phyloP scores from a whole-genome alignment of 192 early-diverging fungal genomes.

The Chytriomyces confervae region DNA sequence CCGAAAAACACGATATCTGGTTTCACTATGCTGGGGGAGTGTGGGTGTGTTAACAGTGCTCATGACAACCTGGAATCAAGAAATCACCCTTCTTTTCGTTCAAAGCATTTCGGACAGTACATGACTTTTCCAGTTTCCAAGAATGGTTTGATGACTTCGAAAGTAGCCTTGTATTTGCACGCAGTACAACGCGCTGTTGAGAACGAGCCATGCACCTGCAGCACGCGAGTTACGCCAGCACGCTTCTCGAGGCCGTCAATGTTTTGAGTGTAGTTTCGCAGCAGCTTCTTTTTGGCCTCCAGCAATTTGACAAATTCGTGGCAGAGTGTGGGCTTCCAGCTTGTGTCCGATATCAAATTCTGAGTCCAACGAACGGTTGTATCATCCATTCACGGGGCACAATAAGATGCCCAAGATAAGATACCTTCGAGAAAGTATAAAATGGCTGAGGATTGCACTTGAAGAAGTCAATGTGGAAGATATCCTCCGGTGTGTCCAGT shows the following conservation, averaged over 20 bases:
- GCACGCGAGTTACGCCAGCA: constrained; percentile 77
- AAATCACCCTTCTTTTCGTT: constrained; percentile 14
- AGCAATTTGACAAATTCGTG: constrained; percentile 90
- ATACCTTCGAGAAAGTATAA: constrained; percentile 88
- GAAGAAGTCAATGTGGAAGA: constrained; percentile 97
- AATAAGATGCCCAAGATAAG: neutral
- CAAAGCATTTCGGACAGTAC: constrained; percentile 27
- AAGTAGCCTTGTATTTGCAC: constrained; percentile 77
- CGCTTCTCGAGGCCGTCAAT: constrained; percentile 94
- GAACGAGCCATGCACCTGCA: constrained; percentile 98
- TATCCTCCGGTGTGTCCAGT: constrained; percentile 85
- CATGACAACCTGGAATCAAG: neutral
- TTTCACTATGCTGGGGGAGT: constrained; percentile 69
- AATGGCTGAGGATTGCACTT: constrained; percentile 84
- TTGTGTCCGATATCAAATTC: constrained; percentile 68
- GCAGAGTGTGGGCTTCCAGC: constrained; percentile 83
- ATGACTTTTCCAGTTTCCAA: constrained; percentile 14
- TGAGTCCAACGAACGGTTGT: constrained; percentile 6
- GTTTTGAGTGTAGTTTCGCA: constrained; percentile 97
- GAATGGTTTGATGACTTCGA: constrained; percentile 71
- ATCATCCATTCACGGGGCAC: neutral
- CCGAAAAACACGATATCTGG: constrained; percentile 99
- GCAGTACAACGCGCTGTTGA: constrained; percentile 88
- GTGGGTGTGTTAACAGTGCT: neutral
- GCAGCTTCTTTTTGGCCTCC: constrained; percentile 81